These are phyloP conservation scores for Penicillium turbatum DNA, from an alignment of 495 filamentous ascomycete species.

Conservation along the genomic window DNA sequence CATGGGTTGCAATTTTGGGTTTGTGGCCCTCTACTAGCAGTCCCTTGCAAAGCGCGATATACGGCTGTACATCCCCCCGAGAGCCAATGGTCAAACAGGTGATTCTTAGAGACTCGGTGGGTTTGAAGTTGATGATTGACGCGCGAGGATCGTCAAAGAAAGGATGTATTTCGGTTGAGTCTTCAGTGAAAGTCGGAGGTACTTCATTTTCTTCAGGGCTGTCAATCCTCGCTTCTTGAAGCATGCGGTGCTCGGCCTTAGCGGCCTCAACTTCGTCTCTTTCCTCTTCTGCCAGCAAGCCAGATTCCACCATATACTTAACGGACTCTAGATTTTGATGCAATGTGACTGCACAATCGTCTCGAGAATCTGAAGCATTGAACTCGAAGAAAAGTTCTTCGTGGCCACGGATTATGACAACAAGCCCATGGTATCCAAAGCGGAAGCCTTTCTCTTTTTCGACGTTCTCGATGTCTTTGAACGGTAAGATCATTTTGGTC, in stretches of 20 bases:
- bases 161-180: conserved; percentile 49
- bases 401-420: conserved; percentile 86
- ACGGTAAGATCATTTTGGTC: conserved; percentile 87
- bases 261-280: conserved; percentile 70
- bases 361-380: conserved; percentile 64
- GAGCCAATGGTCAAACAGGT: conserved; percentile 96
- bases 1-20: conserved; percentile 85
- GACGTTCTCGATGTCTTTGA: conserved; percentile 90
- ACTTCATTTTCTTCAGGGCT: conserved; percentile 55
- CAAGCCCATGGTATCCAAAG: conserved; percentile 86
- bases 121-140: conserved; percentile 94
- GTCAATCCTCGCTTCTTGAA: conserved; percentile 71
- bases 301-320: conserved; percentile 67
- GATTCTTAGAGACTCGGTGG: conserved; percentile 72
- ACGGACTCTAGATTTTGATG: conserved; percentile 69
- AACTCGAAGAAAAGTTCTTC: conserved; percentile 99
- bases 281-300: conserved; percentile 63
- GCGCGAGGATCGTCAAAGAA: conserved; percentile 92
- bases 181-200: conserved; percentile 32
- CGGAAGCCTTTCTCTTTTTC: conserved; percentile 94
- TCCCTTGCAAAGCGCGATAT: conserved; percentile 93
- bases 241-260: conserved; percentile 72
- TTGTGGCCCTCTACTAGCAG: conserved; percentile 82
- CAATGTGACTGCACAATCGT: conserved; percentile 84
- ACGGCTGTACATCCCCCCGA: conserved; percentile 93